These are phyloP conservation scores for Phytophthora quininea DNA, from an alignment of 352 stramenopile genomes.

Conservation along the genomic window DNA sequence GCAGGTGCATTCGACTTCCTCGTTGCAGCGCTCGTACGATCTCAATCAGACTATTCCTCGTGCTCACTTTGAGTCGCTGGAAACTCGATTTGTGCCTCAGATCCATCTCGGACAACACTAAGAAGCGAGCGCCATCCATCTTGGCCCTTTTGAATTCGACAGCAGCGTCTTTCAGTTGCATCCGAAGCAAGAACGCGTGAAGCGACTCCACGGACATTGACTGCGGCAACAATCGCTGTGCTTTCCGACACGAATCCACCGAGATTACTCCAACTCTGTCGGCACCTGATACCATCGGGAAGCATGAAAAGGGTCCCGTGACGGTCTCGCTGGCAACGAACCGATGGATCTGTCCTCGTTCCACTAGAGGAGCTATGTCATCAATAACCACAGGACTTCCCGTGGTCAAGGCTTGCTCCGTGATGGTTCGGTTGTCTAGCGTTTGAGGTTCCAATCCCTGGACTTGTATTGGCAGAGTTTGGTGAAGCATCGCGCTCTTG, in stretches of 20 bases:
- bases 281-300: slow-evolving; percentile 22
- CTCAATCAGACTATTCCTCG: slow-evolving; percentile 61
- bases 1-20: slow-evolving; percentile 53
- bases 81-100: slow-evolving; percentile 58
- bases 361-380: slow-evolving; percentile 32
- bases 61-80: slow-evolving; percentile 53
- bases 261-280: slow-evolving; percentile 52
- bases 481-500: slow-evolving; percentile 54
- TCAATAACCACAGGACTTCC: slow-evolving; percentile 39
- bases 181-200: slow-evolving; percentile 56
- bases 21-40: slow-evolving; percentile 49
- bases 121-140: slow-evolving; percentile 48
- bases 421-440: slow-evolving; percentile 28
- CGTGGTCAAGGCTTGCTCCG: slow-evolving; percentile 40
- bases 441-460: not conserved
- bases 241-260: slow-evolving; percentile 62
- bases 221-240: slow-evolving; percentile 50
- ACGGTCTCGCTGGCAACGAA: slow-evolving; percentile 24
- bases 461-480: slow-evolving; percentile 26
- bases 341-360: slow-evolving; percentile 22
- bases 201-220: slow-evolving; percentile 60
- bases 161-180: slow-evolving; percentile 56
- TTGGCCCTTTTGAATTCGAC: slow-evolving; percentile 47
- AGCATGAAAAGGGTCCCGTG: slow-evolving; percentile 61
- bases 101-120: slow-evolving; percentile 58